Conservation (phyloP, 1,139 yeast genomes). For the Candida tetrigidarum region DNA sequence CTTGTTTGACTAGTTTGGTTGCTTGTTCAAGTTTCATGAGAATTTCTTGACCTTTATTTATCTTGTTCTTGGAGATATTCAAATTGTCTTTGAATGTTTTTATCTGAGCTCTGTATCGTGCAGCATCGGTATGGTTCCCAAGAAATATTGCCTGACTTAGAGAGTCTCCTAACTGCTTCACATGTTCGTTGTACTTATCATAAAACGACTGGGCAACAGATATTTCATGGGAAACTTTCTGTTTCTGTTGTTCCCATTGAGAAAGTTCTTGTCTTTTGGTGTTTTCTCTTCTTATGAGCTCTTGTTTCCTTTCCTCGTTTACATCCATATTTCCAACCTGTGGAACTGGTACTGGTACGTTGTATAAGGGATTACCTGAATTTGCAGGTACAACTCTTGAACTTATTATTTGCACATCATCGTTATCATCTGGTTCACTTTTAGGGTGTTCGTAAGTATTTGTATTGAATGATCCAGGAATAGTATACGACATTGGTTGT, state of each 20-base stretch:
- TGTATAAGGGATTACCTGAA: conserved; percentile 18
- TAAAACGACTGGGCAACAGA: conserved; percentile 2
- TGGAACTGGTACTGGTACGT: conserved; percentile 39
- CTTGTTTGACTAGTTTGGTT: not conserved
- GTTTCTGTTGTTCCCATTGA: conserved; percentile 6
- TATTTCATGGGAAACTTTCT: conserved; percentile 2
- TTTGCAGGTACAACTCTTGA: not conserved
- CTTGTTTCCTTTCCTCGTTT: conserved; percentile 5
- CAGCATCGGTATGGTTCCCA: conserved; percentile 7
- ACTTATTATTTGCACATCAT: conserved; percentile 1
- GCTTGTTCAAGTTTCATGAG: conserved; percentile 7
- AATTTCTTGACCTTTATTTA: conserved; percentile 7
- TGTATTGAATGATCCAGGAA: conserved; percentile 2
- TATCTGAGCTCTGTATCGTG: not conserved
- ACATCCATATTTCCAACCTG: conserved; percentile 21
- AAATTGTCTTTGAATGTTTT: conserved; percentile 1
- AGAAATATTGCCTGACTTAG: conserved; percentile 2
- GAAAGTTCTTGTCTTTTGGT: conserved; percentile 10
- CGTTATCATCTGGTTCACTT: not conserved
- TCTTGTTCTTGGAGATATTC: conserved; percentile 4
- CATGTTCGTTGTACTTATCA: not conserved
- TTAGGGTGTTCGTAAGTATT: not conserved
- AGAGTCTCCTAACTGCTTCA: not conserved
- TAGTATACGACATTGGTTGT: not conserved
- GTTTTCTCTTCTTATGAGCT: conserved; percentile 10